Conservation (phyloP, 805 yeast genomes). For the Lachancea kluyveri region DNA sequence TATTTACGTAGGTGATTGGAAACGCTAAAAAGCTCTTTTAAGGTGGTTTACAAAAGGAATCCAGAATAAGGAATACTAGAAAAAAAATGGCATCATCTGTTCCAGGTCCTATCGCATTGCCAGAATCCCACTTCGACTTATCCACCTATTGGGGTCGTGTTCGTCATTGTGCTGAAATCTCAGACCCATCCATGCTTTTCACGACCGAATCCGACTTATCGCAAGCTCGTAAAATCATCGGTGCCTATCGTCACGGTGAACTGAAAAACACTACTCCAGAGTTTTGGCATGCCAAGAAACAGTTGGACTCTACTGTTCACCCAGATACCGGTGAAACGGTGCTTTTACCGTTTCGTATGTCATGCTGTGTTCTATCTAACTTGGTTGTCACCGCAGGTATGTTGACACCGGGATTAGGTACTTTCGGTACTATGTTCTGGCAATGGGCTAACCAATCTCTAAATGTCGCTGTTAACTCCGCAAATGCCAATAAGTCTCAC, state of each 20-base stretch:
- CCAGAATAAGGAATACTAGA: too few species aligned
- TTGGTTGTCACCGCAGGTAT: constrained; percentile 94
- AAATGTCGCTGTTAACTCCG: constrained; percentile 94
- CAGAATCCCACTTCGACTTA: constrained; percentile 75
- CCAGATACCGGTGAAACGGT: constrained; percentile 97
- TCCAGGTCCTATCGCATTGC: constrained; percentile 74
- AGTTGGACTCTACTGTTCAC: constrained; percentile 87
- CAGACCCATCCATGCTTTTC: constrained; percentile 86
- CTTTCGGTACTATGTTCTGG: constrained; percentile 92
- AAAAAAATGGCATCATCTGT: constrained; percentile 79
- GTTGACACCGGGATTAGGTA: constrained; percentile 91
- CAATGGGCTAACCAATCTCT: constrained; percentile 95
- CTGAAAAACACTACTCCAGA: constrained; percentile 62
- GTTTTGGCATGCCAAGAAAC: constrained; percentile 82
- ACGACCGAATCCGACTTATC: constrained; percentile 60
- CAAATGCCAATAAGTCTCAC: constrained; percentile 93
- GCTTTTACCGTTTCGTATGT: constrained; percentile 92
- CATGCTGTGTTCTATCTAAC: constrained; percentile 88
- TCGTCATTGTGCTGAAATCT: constrained; percentile 84
- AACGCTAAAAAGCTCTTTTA: too few species aligned
- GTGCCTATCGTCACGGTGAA: constrained; percentile 69
- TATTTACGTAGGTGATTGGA: too few species aligned
- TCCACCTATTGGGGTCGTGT: constrained; percentile 90
- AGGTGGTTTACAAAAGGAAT: too few species aligned
- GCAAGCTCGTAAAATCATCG: constrained; percentile 56